Base-by-base conservation (phyloP, 164 flowering plant species). In the Vitis cinerea region DNA sequence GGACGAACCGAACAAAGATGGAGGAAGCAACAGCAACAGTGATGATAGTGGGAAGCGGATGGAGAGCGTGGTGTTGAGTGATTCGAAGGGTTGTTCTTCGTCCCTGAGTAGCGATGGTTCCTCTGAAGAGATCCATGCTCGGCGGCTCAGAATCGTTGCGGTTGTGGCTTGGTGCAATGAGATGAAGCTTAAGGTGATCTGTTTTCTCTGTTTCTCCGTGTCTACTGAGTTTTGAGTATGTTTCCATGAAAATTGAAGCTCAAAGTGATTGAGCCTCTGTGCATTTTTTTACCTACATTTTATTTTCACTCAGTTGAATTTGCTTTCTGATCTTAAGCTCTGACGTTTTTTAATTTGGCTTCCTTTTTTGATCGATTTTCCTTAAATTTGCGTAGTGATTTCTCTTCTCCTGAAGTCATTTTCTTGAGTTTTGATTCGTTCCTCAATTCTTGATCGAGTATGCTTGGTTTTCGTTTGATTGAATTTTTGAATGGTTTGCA, bases 151-250 rank as follows among this genome's bases (percentile, higher is more conserved):
- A 50, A 65, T 75, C 63, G 55, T 67, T 50, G 74, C 79, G 3
- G 74, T 54, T 56, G 80, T 64, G 10, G 71, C 81, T 72, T 72
- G 72, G 4, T 63, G 65, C 61, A 75, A 64, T 67, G 81, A 72
- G 4, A 49, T 75, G 67, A 80, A 75, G 69, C 78, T 79, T 67
- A 71, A 85, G 86, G 88, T 84, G 64, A 63, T 71, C 31, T 57
- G 14, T 1, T 61, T 8, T 51, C 63, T 59, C 47, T 15, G 6
- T 14, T 10, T 1, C 52, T 48, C 48, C 17, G 47, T n/a, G 10
- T 4, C 17, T 47, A 51, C 10, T 19, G 44, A 37, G 44, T 3
- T 37, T 6, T 37, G 27, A 23, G 27, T 37, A 6, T 37, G 44
- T 37, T 37, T 37, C 27, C 27, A 23, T 23, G 27, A 23, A 23